Percentiles rank a stretch among this genome's conserved stretches.
phyloP scores from a whole-genome alignment of 768 basidiomycete species.

The Sutorius australiensis region DNA sequence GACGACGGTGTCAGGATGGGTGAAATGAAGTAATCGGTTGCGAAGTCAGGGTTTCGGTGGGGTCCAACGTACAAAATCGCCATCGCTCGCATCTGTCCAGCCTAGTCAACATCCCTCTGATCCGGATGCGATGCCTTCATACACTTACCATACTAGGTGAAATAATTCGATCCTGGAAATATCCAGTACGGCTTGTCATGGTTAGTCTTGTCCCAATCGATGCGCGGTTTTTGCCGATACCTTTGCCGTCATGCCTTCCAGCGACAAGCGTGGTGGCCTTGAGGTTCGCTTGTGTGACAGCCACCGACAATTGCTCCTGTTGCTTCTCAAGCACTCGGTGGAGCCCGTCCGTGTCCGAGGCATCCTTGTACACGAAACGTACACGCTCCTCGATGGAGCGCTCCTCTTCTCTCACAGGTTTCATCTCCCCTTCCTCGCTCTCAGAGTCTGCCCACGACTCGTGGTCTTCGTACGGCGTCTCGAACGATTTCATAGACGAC shows the following conservation, averaged over 20 bases:
- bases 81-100: conserved; percentile 97
- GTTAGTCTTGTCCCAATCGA: conserved; percentile 85
- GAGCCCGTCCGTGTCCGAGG: conserved; percentile 13
- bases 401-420: conserved; percentile 60
- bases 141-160: conserved; percentile 90
- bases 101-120: conserved; percentile 10
- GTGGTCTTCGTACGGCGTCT: conserved; percentile 37
- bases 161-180: conserved; percentile 91
- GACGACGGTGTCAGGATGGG: conserved; percentile 85
- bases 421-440: conserved; percentile 45
- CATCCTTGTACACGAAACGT: conserved; percentile 45
- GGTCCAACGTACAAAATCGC: conserved; percentile 96
- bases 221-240: conserved; percentile 39
- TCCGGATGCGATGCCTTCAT: conserved; percentile 1
- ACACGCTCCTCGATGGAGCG: conserved; percentile 74
- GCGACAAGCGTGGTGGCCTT: conserved; percentile 39
- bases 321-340: conserved; percentile 38
- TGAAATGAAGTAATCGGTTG: conserved; percentile 92
- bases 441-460: conserved; percentile 54
- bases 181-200: conserved; percentile 93
- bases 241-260: conserved; percentile 28
- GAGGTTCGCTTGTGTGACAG: conserved; percentile 47
- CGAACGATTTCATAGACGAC: conserved; percentile 26
- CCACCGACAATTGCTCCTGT: conserved; percentile 50
- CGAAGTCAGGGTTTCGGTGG: conserved; percentile 89